phyloP scores from a whole-genome alignment of 164 flowering plant genomes.

The Amborella trichopoda region DNA sequence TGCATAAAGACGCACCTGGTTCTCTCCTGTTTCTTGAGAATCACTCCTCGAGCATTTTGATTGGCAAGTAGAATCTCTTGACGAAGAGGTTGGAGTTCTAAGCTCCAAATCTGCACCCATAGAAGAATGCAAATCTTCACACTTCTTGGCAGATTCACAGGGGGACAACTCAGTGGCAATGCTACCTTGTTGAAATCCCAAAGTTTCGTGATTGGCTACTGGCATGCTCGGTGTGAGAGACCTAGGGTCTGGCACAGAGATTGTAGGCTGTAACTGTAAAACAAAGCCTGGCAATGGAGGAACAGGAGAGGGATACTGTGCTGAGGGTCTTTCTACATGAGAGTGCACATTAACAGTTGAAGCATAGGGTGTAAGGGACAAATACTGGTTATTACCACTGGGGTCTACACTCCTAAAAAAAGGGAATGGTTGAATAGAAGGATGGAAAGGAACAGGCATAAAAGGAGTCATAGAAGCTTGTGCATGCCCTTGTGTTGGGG shows the following conservation, averaged over 20 bases:
- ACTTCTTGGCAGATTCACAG: neutral
- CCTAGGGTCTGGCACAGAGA: neutral
- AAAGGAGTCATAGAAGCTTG: slow-evolving; percentile 3
- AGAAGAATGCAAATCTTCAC: neutral
- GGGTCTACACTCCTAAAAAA: neutral
- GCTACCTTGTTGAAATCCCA: neutral
- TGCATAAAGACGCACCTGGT: neutral
- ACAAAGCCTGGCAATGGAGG: neutral
- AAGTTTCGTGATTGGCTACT: neutral
- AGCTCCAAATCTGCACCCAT: neutral
- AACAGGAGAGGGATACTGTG: slow-evolving; percentile 1
- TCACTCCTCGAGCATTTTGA: neutral
- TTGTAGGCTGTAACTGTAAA: slow-evolving; percentile 1
- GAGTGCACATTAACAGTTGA: neutral
- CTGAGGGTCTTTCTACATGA: slow-evolving; percentile 1
- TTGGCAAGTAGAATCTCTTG: neutral
- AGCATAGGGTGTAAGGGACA: neutral
- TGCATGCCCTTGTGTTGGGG: neutral
- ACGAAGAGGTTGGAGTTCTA: neutral
- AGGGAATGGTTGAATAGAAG: slow-evolving; percentile 1
- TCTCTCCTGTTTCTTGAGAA: neutral
- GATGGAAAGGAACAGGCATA: slow-evolving; percentile 1
- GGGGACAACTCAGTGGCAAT: neutral
- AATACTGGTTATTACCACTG: neutral
- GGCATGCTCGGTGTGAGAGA: neutral